phyloP scores from a whole-genome alignment of 257 asterid species.

The Catharanthus roseus region DNA sequence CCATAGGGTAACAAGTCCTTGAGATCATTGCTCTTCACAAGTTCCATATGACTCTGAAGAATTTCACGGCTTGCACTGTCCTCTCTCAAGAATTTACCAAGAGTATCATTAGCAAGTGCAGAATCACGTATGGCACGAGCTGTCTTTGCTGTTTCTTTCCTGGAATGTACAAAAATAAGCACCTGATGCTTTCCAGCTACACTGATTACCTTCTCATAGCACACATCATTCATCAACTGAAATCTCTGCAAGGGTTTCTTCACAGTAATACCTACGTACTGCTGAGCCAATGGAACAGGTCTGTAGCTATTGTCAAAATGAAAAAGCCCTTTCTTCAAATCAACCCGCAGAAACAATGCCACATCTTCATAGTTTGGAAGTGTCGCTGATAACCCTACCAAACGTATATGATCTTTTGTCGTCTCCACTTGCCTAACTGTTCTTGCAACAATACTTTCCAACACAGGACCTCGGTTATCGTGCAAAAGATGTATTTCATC shows the following conservation, averaged over 20 bases:
- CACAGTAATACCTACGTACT: conserved; percentile 37
- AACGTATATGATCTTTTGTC: conserved; percentile 39
- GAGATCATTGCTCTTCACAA: conserved; percentile 44
- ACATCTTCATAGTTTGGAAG: conserved; percentile 43
- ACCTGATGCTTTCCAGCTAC: conserved; percentile 45
- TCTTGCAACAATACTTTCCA: conserved; percentile 42
- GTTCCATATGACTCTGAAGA: conserved; percentile 36
- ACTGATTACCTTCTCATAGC: conserved; percentile 39
- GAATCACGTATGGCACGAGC: conserved; percentile 43
- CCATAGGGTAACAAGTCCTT: conserved; percentile 41
- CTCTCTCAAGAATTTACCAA: conserved; percentile 38
- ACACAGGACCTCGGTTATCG: conserved; percentile 42
- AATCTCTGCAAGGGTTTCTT: conserved; percentile 41
- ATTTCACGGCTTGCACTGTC: conserved; percentile 38
- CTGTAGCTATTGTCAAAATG: conserved; percentile 43
- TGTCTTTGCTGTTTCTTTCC: conserved; percentile 42
- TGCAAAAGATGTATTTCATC: conserved; percentile 43
- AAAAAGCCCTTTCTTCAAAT: conserved; percentile 36
- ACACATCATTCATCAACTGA: conserved; percentile 43
- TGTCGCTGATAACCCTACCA: conserved; percentile 44
- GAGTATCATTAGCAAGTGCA: conserved; percentile 40
- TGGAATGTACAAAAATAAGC: conserved; percentile 40
- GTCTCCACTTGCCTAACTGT: conserved; percentile 43
- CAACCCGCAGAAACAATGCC: conserved; percentile 40
- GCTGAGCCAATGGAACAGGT: conserved; percentile 41